Evolutionary conservation across 306 rosid genomes (phyloP), one percentile per base, ranked within the genome.

Genomic region (Clitoria ternatea): DNA sequence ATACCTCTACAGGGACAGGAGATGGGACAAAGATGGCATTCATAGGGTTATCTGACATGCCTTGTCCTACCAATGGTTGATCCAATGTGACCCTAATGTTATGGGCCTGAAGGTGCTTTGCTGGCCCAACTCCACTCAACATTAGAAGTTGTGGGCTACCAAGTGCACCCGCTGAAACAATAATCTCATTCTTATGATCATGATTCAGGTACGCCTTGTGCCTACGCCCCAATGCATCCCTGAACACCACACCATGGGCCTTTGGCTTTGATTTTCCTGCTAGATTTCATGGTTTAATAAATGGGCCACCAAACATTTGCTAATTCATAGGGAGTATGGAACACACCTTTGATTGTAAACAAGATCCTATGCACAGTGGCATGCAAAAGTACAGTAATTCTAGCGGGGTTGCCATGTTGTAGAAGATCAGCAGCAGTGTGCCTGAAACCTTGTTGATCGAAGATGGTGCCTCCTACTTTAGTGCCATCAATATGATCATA

Each of bases 111-210:
- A 86, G 86, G 7, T 85, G 85, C 0, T 81, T 49, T 1, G 32
- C 18, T 0, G 96, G 90, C 52, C 96, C 96, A 27, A 89, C 50
- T 22, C 96, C 96, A 73, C 96, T 89, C 59, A 89, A 32, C 92
- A 85, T 89, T 0, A 87, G 37, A 19, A 89, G 78, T 22, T 91
- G 96, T 69, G 97, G 97, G 83, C 97, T 91, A 66, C 96, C 97
- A 3, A 91, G 77, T 2, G 96, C 90, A 5, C 97, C 97, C 0
- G 92, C 77, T 7, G 97, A 85, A 9, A 87, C 24, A 0, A 87
- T 82, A 7, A 91, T 77, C 82, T 88, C 97, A 12, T 23, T 84
- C n/a, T 1, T 61, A 0, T 67, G 19, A 65, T 80, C 77, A 0
- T 3, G 29, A 18, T 59, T 85, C 0, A 89, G 83, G 61, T 83